Conservation (phyloP, 352 stramenopile species). For the Pythium biforme region DNA sequence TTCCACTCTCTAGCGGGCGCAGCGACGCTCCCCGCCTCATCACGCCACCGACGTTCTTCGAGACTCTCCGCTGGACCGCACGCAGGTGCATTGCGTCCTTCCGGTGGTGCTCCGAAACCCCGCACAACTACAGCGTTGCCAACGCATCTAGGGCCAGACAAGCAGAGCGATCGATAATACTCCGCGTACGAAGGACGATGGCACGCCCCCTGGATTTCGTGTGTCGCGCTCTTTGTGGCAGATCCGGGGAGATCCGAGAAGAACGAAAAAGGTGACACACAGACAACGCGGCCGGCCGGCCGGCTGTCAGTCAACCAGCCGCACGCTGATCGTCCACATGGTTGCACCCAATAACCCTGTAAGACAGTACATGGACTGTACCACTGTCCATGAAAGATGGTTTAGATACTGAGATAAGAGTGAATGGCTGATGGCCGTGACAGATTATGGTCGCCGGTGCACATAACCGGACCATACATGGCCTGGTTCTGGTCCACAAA, state of each 20-base stretch:
- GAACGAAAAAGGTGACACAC: neutral
- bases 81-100: too few relatives aligned
- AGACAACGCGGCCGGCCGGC: too few relatives aligned
- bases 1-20: neutral
- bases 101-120: too few relatives aligned
- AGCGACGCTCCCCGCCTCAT: neutral
- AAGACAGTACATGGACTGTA: too few relatives aligned
- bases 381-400: neutral
- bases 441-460: neutral
- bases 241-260: neutral
- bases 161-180: too few relatives aligned
- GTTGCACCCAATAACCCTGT: neutral
- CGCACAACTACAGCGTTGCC: too few relatives aligned
- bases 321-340: neutral
- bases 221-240: too few relatives aligned
- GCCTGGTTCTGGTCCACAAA: neutral
- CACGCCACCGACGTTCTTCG: neutral
- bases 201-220: too few relatives aligned
- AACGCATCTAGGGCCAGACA: too few relatives aligned
- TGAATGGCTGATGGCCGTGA: neutral
- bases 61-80: too few relatives aligned
- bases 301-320: neutral
- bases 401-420: neutral
- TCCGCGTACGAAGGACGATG: too few relatives aligned
- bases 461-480: neutral